Evolutionary conservation across 2,329 filamentous ascomycete genomes (phyloP).

Genomic region (Fonsecaea nubica): DNA sequence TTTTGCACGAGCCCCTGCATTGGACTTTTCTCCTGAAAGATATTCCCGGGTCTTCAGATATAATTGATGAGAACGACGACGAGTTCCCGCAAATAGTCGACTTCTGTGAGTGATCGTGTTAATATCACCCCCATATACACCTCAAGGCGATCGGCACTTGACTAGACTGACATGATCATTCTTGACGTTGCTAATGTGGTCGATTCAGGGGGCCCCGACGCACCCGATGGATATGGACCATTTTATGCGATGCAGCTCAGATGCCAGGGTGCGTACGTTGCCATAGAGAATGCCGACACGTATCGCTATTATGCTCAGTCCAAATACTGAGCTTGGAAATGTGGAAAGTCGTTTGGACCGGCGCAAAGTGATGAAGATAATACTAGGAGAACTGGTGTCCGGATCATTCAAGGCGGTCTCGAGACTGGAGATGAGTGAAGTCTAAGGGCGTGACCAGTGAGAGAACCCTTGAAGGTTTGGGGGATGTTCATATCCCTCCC

Average conservation of each 20-base stretch:
- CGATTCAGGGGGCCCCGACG: not conserved
- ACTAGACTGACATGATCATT: not conserved
- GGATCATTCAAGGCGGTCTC: too few species aligned
- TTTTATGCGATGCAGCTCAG: not conserved
- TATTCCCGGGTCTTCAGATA: constrained; percentile 10
- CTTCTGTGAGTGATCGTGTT: not conserved
- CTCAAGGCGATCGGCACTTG: not conserved
- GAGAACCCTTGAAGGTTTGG: not conserved
- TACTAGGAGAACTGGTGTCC: not conserved
- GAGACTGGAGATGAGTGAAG: not conserved
- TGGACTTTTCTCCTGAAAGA: constrained; percentile 19
- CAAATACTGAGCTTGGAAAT: constrained; percentile 23
- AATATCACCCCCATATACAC: not conserved
- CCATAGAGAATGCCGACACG: constrained; percentile 18
- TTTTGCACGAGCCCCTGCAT: constrained; percentile 27
- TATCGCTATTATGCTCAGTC: constrained; percentile 17
- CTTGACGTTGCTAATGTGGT: not conserved
- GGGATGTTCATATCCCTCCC: not conserved
- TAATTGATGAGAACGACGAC: constrained; percentile 15
- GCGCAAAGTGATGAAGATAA: not conserved
- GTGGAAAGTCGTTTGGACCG: constrained; percentile 3
- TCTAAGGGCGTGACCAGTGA: not conserved
- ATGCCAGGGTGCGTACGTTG: constrained; percentile 4
- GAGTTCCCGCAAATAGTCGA: constrained; percentile 15
- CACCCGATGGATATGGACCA: not conserved